These are phyloP conservation scores for Dactylonectria estremocensis DNA, from an alignment of 2,329 filamentous ascomycete species.

Conservation along the genomic window DNA sequence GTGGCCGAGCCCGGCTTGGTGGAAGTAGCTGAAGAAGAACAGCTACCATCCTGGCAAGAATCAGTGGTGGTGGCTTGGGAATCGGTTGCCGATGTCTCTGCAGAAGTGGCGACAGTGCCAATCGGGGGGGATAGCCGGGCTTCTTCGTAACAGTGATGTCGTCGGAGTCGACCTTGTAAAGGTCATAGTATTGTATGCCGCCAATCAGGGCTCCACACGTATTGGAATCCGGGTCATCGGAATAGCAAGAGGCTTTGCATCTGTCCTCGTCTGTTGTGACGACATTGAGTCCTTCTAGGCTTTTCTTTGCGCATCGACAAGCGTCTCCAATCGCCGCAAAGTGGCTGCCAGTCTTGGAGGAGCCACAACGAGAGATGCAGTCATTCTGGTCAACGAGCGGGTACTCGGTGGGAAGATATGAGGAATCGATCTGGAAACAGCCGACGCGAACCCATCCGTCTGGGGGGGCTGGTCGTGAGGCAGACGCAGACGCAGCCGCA, in stretches of 20 bases:
- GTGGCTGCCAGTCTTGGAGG: slow-evolving; percentile 4
- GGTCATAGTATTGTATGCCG: slow-evolving; percentile 4
- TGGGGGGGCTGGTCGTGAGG: background rate
- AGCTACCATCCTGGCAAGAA: background rate
- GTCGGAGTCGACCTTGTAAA: background rate
- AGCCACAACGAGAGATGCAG: slow-evolving; percentile 1
- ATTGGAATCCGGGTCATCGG: background rate
- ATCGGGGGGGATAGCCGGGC: background rate
- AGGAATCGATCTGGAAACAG: background rate
- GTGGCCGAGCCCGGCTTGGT: background rate
- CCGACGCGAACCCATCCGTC: slow-evolving; percentile 17
- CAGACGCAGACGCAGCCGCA: background rate
- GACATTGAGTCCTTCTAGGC: background rate
- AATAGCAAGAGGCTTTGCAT: slow-evolving; percentile 8
- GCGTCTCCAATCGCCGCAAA: slow-evolving; percentile 2
- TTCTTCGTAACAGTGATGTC: background rate
- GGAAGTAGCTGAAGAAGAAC: background rate
- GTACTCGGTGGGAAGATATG: background rate
- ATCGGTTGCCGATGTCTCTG: background rate
- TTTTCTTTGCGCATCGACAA: background rate
- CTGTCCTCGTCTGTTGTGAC: background rate
- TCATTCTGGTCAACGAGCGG: background rate
- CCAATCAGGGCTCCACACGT: background rate
- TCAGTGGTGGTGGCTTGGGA: background rate
- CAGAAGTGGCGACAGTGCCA: background rate